Conservation (phyloP, 2,329 filamentous ascomycete species). For the Talaromyces islandicus region DNA sequence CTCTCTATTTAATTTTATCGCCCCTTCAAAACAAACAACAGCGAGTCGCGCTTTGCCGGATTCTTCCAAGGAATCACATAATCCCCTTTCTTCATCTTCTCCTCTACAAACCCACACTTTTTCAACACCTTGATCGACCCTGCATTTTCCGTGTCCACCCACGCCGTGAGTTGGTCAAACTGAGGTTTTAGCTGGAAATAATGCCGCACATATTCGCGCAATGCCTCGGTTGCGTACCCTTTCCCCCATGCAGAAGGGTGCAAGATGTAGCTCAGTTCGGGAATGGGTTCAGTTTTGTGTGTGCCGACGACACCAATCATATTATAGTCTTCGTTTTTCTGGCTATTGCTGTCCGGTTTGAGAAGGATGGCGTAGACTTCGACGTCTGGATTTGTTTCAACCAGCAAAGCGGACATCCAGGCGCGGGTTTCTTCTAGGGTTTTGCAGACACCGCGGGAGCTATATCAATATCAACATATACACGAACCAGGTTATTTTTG, state of each 20-base stretch:
- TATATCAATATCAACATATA: not conserved
- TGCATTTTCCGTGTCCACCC: constrained; percentile 18
- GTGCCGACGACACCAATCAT: constrained; percentile 1
- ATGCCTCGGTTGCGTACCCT: constrained; percentile 12
- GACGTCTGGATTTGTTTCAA: constrained; percentile 8
- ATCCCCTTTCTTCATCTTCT: constrained; percentile 2
- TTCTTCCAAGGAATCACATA: not conserved
- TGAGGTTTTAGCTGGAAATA: not conserved
- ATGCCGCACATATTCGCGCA: not conserved
- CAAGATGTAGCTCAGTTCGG: constrained; percentile 12
- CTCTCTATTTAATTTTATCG: not conserved
- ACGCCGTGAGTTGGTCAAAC: constrained; percentile 10
- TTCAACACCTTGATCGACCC: constrained; percentile 19
- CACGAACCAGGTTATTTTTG: too few relatives aligned
- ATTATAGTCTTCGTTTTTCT: not conserved
- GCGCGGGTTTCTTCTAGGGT: constrained; percentile 7
- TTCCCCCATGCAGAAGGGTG: constrained; percentile 11
- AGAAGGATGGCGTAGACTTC: constrained; percentile 12
- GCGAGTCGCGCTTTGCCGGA: not conserved
- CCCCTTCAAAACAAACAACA: not conserved
- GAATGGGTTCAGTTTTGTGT: not conserved
- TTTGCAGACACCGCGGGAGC: constrained; percentile 7
- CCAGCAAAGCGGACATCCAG: constrained; percentile 9
- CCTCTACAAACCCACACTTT: constrained; percentile 20
- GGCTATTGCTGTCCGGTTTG: not conserved